Percentiles rank a stretch among this genome's conserved stretches.
phyloP scores from a whole-genome alignment of 2,329 filamentous ascomycete genomes.

The Penicillium janthinellum region DNA sequence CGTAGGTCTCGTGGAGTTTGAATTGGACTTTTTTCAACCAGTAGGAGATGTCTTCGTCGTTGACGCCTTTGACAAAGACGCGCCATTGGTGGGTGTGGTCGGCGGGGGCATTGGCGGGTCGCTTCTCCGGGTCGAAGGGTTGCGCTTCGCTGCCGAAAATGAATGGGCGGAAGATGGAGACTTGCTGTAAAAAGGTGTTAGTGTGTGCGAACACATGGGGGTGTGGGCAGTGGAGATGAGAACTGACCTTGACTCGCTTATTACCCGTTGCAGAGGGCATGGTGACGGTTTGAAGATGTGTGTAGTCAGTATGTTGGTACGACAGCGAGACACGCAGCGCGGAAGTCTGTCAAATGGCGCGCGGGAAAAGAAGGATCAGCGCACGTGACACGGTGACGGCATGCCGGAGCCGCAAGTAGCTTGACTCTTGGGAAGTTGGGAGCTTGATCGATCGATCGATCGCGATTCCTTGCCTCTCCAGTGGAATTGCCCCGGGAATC shows the following conservation, averaged over 20 bases:
- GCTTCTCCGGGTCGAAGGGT: conserved; percentile 74
- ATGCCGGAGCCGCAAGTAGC: conserved; percentile 23
- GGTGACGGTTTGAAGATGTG: conserved; percentile 7
- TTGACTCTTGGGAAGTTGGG: conserved; percentile 8
- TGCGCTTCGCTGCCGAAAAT: conserved; percentile 78
- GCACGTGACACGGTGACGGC: conserved; percentile 31
- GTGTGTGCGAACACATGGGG: not conserved
- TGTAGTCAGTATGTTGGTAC: not conserved
- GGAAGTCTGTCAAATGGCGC: not conserved
- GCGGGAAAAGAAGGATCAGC: conserved; percentile 6
- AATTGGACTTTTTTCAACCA: conserved; percentile 98
- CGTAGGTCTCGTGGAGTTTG: conserved; percentile 96
- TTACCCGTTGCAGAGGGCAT: conserved; percentile 59
- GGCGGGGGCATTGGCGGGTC: conserved; percentile 73
- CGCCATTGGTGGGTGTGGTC: conserved; percentile 98
- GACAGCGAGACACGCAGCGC: conserved; percentile 4
- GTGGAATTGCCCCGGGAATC: not conserved
- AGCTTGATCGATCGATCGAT: conserved; percentile 17
- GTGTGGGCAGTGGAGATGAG: not conserved
- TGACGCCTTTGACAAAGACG: conserved; percentile 87
- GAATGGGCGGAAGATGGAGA: conserved; percentile 52
- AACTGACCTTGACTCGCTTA: conserved; percentile 55
- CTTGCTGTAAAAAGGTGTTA: conserved; percentile 38
- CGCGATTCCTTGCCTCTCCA: not conserved
- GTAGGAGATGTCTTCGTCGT: conserved; percentile 87